Evolutionary conservation across 805 yeast genomes (phyloP).

Genomic region (Candida sakaeoensis): DNA sequence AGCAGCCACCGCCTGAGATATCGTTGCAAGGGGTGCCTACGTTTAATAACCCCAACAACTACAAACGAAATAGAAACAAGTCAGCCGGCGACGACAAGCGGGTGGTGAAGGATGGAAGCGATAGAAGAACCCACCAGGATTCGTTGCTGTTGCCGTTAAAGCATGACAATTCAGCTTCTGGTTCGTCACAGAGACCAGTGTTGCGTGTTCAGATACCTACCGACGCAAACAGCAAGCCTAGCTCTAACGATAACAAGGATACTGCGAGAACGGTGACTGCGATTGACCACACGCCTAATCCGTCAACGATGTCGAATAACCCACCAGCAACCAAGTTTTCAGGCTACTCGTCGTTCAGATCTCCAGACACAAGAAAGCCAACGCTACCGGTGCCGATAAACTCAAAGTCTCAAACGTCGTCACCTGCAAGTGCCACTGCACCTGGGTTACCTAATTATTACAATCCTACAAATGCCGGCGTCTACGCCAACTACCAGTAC

Average conservation of each 20-base stretch:
- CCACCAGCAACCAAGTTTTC: slow-evolving; percentile 9
- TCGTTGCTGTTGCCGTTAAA: neutral
- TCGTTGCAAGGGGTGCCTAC: slow-evolving; percentile 17
- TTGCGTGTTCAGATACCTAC: slow-evolving; percentile 64
- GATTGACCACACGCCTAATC: slow-evolving; percentile 19
- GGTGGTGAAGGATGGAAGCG: too few species aligned
- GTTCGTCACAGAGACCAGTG: slow-evolving; percentile 47
- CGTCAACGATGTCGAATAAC: slow-evolving; percentile 1
- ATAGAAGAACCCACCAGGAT: too few species aligned
- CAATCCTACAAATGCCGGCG: slow-evolving; percentile 4
- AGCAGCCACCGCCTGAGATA: slow-evolving; percentile 17
- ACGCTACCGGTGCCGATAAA: slow-evolving; percentile 30
- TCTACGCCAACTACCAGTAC: slow-evolving; percentile 11
- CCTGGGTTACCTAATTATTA: slow-evolving; percentile 33
- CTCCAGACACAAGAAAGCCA: slow-evolving; percentile 30
- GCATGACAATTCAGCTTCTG: too few species aligned
- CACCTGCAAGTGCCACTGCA: slow-evolving; percentile 38
- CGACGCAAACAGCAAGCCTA: slow-evolving; percentile 26
- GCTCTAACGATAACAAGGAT: slow-evolving; percentile 16
- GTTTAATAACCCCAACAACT: slow-evolving; percentile 13
- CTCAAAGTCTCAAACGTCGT: slow-evolving; percentile 37
- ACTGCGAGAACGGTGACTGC: slow-evolving; percentile 47
- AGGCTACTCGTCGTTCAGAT: slow-evolving; percentile 22
- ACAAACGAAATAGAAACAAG: slow-evolving; percentile 7
- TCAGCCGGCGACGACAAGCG: neutral